Conservation (phyloP, 2,329 filamentous ascomycete species). For the Penicillium sp. region DNA sequence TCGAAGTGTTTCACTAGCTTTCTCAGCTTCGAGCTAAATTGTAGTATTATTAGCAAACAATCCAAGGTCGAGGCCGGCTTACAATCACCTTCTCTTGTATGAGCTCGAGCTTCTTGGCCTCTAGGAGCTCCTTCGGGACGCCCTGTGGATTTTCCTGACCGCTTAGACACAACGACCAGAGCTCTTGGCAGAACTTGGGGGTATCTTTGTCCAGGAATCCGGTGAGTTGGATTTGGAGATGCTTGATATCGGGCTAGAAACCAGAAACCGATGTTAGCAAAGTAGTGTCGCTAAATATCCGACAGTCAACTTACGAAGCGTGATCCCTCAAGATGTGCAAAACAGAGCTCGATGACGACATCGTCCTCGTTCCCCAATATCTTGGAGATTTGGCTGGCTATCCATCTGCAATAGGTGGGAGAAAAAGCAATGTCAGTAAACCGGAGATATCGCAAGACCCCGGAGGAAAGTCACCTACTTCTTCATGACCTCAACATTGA, state of each 20-base stretch:
- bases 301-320: conserved; percentile 62
- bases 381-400: conserved; percentile 78
- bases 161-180: conserved; percentile 89
- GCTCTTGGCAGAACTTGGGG: conserved; percentile 80
- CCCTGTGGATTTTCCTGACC: conserved; percentile 85
- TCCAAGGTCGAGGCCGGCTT: too few species aligned
- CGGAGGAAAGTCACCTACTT: conserved; percentile 58
- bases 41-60: conserved; percentile 9
- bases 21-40: conserved; percentile 72
- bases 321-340: conserved; percentile 66
- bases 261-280: conserved; percentile 22
- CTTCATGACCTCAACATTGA: conserved; percentile 97
- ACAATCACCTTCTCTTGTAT: conserved; percentile 81
- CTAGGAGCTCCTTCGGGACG: conserved; percentile 88
- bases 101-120: conserved; percentile 93
- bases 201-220: conserved; percentile 95
- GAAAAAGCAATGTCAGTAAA: conserved; percentile 11
- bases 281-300: not conserved
- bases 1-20: conserved; percentile 71
- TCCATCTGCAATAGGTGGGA: conserved; percentile 67
- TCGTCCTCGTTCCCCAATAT: conserved; percentile 94
- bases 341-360: conserved; percentile 83
- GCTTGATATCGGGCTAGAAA: conserved; percentile 85
- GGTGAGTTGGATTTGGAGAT: conserved; percentile 87
- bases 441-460: not conserved